A percentile compares a stretch with the other conserved stretches of the same genome.
These are phyloP conservation scores for Alternaria brassicicola DNA, from an alignment of 2,329 filamentous ascomycete genomes.

Conservation along the genomic window DNA sequence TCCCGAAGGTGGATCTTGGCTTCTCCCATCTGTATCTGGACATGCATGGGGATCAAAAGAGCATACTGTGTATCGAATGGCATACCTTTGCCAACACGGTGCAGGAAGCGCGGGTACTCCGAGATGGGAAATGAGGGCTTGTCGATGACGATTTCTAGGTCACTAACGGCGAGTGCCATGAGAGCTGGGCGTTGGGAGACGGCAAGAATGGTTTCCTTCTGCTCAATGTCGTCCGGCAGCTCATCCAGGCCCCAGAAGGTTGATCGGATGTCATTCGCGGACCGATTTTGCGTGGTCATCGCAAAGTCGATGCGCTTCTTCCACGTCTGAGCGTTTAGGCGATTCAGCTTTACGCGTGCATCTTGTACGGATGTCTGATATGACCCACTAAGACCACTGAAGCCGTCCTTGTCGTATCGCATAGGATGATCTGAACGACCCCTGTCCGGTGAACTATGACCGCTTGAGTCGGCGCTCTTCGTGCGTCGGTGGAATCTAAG, in stretches of 20 bases:
- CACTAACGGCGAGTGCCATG: conserved; percentile 79
- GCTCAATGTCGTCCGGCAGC: conserved; percentile 78
- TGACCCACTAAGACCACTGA: conserved; percentile 71
- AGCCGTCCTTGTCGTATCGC: conserved; percentile 80
- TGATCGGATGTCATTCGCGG: conserved; percentile 78
- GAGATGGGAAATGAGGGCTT: conserved; percentile 89
- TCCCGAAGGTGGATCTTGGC: conserved; percentile 85
- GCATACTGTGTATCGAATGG: conserved; percentile 89
- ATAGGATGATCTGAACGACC: conserved; percentile 55
- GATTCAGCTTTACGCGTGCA: conserved; percentile 75
- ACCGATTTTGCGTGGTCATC: conserved; percentile 69
- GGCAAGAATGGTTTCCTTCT: conserved; percentile 82
- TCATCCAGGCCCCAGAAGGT: conserved; percentile 84
- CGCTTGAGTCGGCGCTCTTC: conserved; percentile 45
- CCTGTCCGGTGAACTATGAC: conserved; percentile 32
- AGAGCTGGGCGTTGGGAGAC: conserved; percentile 85
- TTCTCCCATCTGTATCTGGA: conserved; percentile 90
- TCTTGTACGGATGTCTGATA: conserved; percentile 76
- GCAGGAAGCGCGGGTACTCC: conserved; percentile 81
- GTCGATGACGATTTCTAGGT: conserved; percentile 84
- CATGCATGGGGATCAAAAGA: conserved; percentile 85
- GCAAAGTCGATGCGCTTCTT: conserved; percentile 85
- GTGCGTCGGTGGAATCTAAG: conserved; percentile 47
- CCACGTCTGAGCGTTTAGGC: conserved; percentile 89
- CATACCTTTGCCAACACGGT: conserved; percentile 95